Evolutionary conservation across 345 rosid species (phyloP).

Genomic region (Isatis tinctoria): DNA sequence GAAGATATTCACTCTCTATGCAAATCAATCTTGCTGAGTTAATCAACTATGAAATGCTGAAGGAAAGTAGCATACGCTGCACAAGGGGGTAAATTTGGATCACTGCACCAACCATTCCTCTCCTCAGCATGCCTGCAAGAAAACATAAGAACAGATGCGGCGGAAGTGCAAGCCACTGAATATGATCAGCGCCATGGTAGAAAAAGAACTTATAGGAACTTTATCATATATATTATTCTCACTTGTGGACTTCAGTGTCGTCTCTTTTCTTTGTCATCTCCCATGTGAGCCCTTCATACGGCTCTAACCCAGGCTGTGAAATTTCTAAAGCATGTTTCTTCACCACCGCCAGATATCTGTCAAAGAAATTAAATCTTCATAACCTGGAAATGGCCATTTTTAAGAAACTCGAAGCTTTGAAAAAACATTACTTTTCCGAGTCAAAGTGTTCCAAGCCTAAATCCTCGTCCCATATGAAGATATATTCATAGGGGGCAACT

Average conservation of each 20-base stretch:
- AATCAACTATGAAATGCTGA: neutral
- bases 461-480: slow-evolving; percentile 97
- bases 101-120: slow-evolving; percentile 79
- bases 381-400: neutral
- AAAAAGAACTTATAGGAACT: neutral
- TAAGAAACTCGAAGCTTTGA: neutral
- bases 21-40: neutral
- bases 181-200: neutral
- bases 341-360: slow-evolving; percentile 72
- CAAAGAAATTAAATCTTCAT: slow-evolving; percentile 10
- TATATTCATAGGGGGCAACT: slow-evolving; percentile 78
- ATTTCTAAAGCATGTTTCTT: slow-evolving; percentile 84
- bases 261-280: slow-evolving; percentile 89
- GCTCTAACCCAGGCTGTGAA: slow-evolving; percentile 95
- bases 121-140: slow-evolving; percentile 64
- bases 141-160: neutral
- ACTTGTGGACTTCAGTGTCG: slow-evolving; percentile 87
- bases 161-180: neutral
- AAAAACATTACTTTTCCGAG: slow-evolving; percentile 65
- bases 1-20: neutral
- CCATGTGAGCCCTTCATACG: slow-evolving; percentile 77
- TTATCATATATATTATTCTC: slow-evolving; percentile 18
- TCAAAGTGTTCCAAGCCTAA: slow-evolving; percentile 84
- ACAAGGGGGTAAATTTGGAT: slow-evolving; percentile 86
- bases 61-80: slow-evolving; percentile 66